Evolutionary conservation across 345 rosid species (phyloP).

Genomic region (Rhodomyrtus tomentosa): DNA sequence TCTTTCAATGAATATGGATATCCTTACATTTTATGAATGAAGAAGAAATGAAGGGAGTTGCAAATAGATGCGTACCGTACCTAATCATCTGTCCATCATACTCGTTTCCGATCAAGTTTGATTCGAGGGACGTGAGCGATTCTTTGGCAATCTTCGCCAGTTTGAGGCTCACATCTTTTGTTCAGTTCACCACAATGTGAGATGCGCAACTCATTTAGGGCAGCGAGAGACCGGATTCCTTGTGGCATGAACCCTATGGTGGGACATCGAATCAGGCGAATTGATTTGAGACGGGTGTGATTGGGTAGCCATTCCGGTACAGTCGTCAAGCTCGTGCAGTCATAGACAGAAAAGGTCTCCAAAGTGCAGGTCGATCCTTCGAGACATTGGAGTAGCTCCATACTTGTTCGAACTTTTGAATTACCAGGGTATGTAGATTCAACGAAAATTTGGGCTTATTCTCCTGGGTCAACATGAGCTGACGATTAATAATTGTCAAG

Average conservation of each 20-base stretch:
- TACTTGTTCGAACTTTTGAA: not conserved
- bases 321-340: fast-evolving
- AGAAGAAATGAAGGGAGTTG: not conserved
- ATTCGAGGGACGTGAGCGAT: not conserved
- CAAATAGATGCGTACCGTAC: not conserved
- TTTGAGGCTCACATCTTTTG: not conserved
- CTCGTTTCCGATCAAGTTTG: not conserved
- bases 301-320: fast-evolving
- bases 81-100: not conserved
- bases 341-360: not conserved
- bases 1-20: not conserved
- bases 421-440: not conserved
- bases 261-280: not conserved
- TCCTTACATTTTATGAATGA: not conserved
- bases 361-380: not conserved
- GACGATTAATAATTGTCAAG: not conserved
- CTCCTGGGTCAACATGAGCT: not conserved
- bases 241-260: fast-evolving
- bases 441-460: not conserved
- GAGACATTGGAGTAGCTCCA: not conserved
- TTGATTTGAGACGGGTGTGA: fast-evolving
- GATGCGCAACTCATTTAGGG: not conserved
- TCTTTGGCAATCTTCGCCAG: not conserved
- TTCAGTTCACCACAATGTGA: not conserved
- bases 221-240: fast-evolving